Percentiles rank a stretch among this genome's conserved stretches.
Conservation (phyloP, 139 green algal genomes). For the Chlamydomonas applanata region DNA sequence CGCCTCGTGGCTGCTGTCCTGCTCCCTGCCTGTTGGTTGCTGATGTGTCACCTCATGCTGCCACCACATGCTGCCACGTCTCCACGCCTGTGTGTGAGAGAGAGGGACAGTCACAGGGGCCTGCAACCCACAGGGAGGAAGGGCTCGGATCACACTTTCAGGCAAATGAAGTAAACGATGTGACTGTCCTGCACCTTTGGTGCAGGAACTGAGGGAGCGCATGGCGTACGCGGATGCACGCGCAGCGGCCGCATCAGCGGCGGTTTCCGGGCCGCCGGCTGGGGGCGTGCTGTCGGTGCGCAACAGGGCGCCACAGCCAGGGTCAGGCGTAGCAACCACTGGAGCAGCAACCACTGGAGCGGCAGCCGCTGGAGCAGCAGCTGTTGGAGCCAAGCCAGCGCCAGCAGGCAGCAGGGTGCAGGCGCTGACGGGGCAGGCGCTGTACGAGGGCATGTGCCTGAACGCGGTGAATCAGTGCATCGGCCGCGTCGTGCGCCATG, state of each 20-base stretch:
- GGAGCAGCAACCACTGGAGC: too few species aligned
- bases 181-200: too few species aligned
- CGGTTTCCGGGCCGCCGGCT: neutral
- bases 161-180: too few species aligned
- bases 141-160: too few species aligned
- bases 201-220: slow-evolving; percentile 89
- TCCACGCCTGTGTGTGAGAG: too few species aligned
- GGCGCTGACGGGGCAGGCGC: slow-evolving; percentile 55
- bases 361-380: neutral
- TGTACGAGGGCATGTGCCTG: slow-evolving; percentile 85
- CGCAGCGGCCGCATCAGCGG: slow-evolving; percentile 9
- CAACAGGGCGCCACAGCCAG: neutral
- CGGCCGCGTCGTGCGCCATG: slow-evolving; percentile 82
- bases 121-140: too few species aligned
- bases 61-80: too few species aligned
- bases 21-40: too few species aligned
- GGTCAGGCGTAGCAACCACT: too few species aligned
- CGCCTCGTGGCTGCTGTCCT: too few species aligned
- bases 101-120: too few species aligned
- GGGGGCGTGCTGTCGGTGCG: neutral
- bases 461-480: slow-evolving; percentile 96
- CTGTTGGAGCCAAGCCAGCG: neutral
- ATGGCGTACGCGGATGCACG: slow-evolving; percentile 78
- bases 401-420: neutral
- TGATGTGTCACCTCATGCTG: too few species aligned